Percentiles rank a stretch among this genome's conserved stretches.
phyloP scores from a whole-genome alignment of 2,329 filamentous ascomycete species.

The Botrytis pseudocinerea region DNA sequence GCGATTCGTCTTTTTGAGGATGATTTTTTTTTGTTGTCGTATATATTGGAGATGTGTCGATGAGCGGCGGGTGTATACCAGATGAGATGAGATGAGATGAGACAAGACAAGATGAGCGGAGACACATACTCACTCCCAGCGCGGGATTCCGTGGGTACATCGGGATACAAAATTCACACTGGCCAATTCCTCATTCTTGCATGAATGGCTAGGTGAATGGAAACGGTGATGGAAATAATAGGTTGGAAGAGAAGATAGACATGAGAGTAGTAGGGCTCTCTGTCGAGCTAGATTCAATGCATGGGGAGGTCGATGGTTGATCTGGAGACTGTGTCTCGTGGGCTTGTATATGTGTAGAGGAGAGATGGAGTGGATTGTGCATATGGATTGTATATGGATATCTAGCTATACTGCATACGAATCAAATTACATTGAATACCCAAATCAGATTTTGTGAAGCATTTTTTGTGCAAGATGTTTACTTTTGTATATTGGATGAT shows the following conservation, averaged over 20 bases:
- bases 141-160: neutral
- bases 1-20: neutral
- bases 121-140: neutral
- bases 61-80: neutral
- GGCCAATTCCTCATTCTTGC: neutral
- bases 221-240: neutral
- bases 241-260: neutral
- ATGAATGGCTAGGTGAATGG: neutral
- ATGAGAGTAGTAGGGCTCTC: neutral
- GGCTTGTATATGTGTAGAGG: neutral
- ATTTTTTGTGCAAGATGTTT: neutral
- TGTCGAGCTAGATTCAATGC: neutral
- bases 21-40: neutral
- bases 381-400: neutral
- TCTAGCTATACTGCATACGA: neutral
- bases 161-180: neutral
- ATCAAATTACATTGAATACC: neutral
- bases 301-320: neutral
- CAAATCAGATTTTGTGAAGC: neutral
- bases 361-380: neutral
- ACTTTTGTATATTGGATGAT: neutral
- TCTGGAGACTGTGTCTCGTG: neutral
- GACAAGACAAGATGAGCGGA: neutral
- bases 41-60: neutral
- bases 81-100: neutral